A percentile compares a stretch with the other conserved stretches of the same genome.
These are phyloP conservation scores for Alternaria viburni DNA, from an alignment of 2,329 filamentous ascomycete species.

Conservation along the genomic window DNA sequence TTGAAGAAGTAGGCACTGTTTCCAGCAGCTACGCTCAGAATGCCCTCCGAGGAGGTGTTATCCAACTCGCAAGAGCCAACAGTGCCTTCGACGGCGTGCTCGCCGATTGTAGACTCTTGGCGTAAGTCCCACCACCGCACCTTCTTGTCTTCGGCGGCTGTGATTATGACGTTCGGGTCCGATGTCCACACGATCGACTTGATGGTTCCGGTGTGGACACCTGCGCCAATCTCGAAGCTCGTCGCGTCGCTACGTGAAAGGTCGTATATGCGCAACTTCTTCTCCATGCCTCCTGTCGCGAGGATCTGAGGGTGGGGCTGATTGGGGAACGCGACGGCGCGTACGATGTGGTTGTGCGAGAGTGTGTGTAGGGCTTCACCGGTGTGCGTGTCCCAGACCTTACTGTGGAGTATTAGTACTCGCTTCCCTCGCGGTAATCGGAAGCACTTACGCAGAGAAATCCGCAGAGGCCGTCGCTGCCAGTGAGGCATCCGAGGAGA, in stretches of 20 bases:
- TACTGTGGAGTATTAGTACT: constrained; percentile 61
- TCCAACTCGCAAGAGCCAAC: constrained; percentile 90
- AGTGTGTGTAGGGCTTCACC: constrained; percentile 88
- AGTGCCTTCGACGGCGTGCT: constrained; percentile 79
- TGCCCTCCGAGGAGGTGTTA: constrained; percentile 68
- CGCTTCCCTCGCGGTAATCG: too few relatives aligned
- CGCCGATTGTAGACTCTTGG: constrained; percentile 73
- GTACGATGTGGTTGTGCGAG: constrained; percentile 93
- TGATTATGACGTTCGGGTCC: constrained; percentile 86
- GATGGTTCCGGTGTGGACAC: constrained; percentile 84
- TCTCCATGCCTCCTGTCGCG: constrained; percentile 93
- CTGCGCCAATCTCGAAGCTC: constrained; percentile 85
- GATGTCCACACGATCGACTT: constrained; percentile 96
- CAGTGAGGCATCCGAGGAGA: constrained; percentile 85
- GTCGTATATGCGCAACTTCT: constrained; percentile 94
- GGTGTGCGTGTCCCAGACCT: constrained; percentile 96
- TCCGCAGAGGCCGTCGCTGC: constrained; percentile 95
- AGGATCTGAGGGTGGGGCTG: constrained; percentile 79
- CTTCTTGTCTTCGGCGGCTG: constrained; percentile 87
- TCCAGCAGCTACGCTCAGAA: constrained; percentile 90
- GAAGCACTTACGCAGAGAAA: constrained; percentile 78
- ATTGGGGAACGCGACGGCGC: constrained; percentile 81
- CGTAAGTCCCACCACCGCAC: constrained; percentile 94
- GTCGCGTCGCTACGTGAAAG: constrained; percentile 66
- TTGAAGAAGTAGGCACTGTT: constrained; percentile 94